phyloP scores from a whole-genome alignment of 225 moss, liverwort and hornwort genomes.

The Sphagnum contortum region DNA sequence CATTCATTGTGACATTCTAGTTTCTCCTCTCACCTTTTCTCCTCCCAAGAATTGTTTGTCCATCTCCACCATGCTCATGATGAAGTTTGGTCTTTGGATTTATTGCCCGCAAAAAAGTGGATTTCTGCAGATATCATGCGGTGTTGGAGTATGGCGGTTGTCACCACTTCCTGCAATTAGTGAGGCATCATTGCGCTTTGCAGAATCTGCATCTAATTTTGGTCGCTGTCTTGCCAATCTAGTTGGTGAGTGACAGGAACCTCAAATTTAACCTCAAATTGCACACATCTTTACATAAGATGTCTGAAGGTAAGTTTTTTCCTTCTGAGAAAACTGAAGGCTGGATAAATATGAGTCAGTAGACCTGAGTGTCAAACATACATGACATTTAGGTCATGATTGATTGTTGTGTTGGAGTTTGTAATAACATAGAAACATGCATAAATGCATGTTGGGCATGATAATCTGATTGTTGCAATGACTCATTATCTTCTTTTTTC shows the following conservation, averaged over 20 bases:
- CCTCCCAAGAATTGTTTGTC: too few relatives aligned
- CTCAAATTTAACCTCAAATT: neutral
- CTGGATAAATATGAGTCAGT: too few relatives aligned
- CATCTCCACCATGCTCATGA: too few relatives aligned
- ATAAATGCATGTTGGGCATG: conserved; percentile 2
- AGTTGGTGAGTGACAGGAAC: conserved; percentile 40
- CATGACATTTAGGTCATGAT: neutral
- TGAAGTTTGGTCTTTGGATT: too few relatives aligned
- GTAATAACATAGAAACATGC: conserved; percentile 1
- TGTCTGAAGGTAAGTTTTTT: too few relatives aligned
- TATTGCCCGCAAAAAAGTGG: too few relatives aligned
- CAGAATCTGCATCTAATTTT: conserved; percentile 74
- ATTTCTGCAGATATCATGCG: too few relatives aligned
- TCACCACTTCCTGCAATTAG: conserved; percentile 63
- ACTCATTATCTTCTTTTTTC: neutral
- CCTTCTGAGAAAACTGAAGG: too few relatives aligned
- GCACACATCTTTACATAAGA: neutral
- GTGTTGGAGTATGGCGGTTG: conserved; percentile 45
- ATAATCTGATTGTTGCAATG: neutral
- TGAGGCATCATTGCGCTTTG: conserved; percentile 62
- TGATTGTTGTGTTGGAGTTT: conserved; percentile 4
- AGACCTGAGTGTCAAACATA: too few relatives aligned
- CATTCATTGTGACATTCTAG: too few relatives aligned
- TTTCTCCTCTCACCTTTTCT: too few relatives aligned
- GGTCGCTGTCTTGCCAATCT: conserved; percentile 71